Conservation (phyloP, 2,329 filamentous ascomycete species). For the Chrysoporthe deuterocubensis region DNA sequence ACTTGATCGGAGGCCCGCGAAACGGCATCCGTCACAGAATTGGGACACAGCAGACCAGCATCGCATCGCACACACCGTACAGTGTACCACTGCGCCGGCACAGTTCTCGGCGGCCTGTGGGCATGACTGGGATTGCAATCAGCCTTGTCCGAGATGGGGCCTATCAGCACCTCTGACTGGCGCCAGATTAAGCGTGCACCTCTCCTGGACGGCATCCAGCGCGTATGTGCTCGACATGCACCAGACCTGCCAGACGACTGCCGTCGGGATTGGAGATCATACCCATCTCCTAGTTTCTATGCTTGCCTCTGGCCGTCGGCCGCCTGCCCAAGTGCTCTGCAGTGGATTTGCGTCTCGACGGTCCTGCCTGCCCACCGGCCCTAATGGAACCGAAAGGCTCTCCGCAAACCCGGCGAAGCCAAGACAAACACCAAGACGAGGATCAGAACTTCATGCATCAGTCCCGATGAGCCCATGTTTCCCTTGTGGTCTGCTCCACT, state of each 20-base stretch:
- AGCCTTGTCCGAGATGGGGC: background rate
- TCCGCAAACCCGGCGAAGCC: background rate
- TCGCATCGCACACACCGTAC: background rate
- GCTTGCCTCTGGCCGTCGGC: background rate
- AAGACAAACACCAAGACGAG: background rate
- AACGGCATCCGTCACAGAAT: slow-evolving; percentile 22
- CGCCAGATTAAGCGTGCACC: background rate
- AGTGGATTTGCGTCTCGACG: background rate
- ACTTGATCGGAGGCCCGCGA: slow-evolving; percentile 19
- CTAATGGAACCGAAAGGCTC: background rate
- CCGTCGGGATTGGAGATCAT: background rate
- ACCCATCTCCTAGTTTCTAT: background rate
- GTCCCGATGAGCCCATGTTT: background rate
- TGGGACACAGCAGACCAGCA: slow-evolving; percentile 6
- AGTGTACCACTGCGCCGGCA: background rate
- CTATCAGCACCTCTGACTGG: background rate
- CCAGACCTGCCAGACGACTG: background rate
- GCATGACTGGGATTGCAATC: background rate
- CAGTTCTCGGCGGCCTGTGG: background rate
- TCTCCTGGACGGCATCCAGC: background rate
- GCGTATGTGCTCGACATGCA: background rate
- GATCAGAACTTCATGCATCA: background rate
- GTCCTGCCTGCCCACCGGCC: too few species aligned
- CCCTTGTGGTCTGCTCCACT: background rate
- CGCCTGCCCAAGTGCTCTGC: background rate